Base-by-base conservation (phyloP, 1,284 basidiomycete genomes). In the Meira nashicola region DNA sequence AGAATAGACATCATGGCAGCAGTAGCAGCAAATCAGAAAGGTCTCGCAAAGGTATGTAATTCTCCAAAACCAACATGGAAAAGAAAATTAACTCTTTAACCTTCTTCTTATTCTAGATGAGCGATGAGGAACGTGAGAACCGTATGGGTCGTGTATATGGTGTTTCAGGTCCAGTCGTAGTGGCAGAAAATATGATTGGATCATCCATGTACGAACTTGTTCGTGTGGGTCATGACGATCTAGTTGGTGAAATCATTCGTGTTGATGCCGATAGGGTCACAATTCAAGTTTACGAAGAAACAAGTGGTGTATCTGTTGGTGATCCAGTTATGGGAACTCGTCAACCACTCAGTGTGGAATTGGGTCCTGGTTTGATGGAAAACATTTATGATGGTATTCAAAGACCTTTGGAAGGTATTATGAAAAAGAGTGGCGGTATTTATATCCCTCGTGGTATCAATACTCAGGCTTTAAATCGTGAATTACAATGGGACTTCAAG, bases 271-370 rank as follows among this genome's bases (percentile, higher is more conserved):
- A 76, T 66, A 72, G 68, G 64, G 89, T 91, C 54, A 98, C 94
- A 8, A 97, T 98, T 66, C 95, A 99, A 81, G 95, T 99, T n/a
- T 98, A 99, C 79, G 95, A 93, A 54, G 92, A 76, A 93, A 70
- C 91, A 8, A 70, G 73, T 25, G 80, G 80, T 62, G 80, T 99
- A 55, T 95, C 92, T 15, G 92, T 98, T 59, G 94, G 94, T 47
- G 94, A 99, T 82, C 94, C 94, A 58, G 95, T 99, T 14, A 82
- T 99, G 76, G 85, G 93, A 61, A 98, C 94, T 46, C 94, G 94
- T 62, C 98, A 98, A 80, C 94, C 94, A 40, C 85, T 99, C 58
- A 92, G 89, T 79, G 95, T 98, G 62, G 94, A 99, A 79, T 85
- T 99, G 50, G 94, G 94, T 57, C 94, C 94, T 76, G 93, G 93